Conservation (phyloP, 495 filamentous ascomycete genomes). For the Penicillium nucicola region DNA sequence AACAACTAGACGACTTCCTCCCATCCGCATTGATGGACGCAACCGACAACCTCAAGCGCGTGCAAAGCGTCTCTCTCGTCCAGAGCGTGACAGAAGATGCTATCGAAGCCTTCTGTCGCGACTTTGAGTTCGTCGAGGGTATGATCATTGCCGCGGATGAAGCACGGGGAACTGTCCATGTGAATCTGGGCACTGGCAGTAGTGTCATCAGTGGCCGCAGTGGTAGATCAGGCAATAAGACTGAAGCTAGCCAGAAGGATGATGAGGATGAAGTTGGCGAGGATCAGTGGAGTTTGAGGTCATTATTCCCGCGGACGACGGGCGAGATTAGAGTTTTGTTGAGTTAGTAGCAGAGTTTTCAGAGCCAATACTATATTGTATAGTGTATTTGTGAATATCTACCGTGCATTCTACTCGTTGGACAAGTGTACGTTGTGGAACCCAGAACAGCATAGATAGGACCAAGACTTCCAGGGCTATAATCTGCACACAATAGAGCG, state of each 20-base stretch:
- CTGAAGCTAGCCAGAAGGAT: constrained; percentile 19
- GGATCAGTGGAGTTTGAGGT: constrained; percentile 52
- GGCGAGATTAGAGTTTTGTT: constrained; percentile 83
- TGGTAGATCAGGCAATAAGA: constrained; percentile 19
- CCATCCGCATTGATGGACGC: constrained; percentile 93
- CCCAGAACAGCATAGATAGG: no score
- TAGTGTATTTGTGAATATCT: no score
- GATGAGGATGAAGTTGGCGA: constrained; percentile 35
- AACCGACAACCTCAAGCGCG: constrained; percentile 67
- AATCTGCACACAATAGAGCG: no score
- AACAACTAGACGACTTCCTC: constrained; percentile 85
- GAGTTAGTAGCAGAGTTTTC: constrained; percentile 31
- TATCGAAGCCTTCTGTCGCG: constrained; percentile 79
- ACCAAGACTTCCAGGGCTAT: no score
- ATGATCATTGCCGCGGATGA: constrained; percentile 60
- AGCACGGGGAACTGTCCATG: constrained; percentile 34
- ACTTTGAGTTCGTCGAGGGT: constrained; percentile 86
- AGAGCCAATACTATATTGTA: no score
- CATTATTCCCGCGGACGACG: constrained; percentile 77
- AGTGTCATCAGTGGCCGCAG: constrained; percentile 26
- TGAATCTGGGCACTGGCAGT: constrained; percentile 24
- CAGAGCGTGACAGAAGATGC: constrained; percentile 78
- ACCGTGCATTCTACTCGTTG: no score
- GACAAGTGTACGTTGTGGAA: no score
- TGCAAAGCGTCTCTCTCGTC: constrained; percentile 66